Evolutionary conservation across 1,284 basidiomycete species (phyloP).

Genomic region (Papiliotrema terrestris): DNA sequence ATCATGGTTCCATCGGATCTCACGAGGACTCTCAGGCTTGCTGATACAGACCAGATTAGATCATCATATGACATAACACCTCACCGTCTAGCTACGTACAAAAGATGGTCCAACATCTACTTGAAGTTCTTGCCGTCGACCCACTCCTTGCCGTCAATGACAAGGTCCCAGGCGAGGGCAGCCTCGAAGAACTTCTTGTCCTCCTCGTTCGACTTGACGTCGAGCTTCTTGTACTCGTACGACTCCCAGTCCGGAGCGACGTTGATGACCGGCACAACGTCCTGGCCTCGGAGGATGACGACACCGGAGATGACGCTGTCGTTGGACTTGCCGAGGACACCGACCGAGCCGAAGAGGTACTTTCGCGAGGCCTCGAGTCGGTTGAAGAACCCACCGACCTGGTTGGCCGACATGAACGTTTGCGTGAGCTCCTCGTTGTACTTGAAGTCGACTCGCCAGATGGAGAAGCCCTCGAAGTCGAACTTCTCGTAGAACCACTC

Average conservation of each 20-base stretch:
- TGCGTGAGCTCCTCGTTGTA: conserved; percentile 93
- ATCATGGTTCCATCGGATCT: too few relatives aligned
- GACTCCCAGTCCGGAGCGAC: conserved; percentile 88
- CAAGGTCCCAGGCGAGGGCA: conserved; percentile 85
- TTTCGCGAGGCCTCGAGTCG: conserved; percentile 92
- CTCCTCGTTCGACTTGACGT: conserved; percentile 54
- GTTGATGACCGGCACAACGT: conserved; percentile 64
- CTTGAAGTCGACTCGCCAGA: conserved; percentile 90
- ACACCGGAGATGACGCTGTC: conserved; percentile 73
- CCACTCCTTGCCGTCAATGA: conserved; percentile 81
- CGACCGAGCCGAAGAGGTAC: conserved; percentile 89
- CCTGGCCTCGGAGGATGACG: conserved; percentile 73
- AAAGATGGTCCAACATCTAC: conserved; percentile 21
- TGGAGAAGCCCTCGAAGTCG: conserved; percentile 85
- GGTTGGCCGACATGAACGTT: conserved; percentile 82
- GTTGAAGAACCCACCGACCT: conserved; percentile 90
- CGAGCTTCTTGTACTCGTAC: conserved; percentile 72
- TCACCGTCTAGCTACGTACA: too few relatives aligned
- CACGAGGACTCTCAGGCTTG: too few relatives aligned
- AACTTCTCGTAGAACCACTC: conserved; percentile 88
- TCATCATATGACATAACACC: too few relatives aligned
- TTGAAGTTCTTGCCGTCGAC: conserved; percentile 54
- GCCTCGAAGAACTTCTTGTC: conserved; percentile 87
- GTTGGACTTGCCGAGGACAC: conserved; percentile 81
- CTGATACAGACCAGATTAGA: too few relatives aligned